A percentile compares a stretch with the other conserved stretches of the same genome.
These are phyloP conservation scores for Gynandropsis gynandra DNA, from an alignment of 345 rosid genomes.

Conservation along the genomic window DNA sequence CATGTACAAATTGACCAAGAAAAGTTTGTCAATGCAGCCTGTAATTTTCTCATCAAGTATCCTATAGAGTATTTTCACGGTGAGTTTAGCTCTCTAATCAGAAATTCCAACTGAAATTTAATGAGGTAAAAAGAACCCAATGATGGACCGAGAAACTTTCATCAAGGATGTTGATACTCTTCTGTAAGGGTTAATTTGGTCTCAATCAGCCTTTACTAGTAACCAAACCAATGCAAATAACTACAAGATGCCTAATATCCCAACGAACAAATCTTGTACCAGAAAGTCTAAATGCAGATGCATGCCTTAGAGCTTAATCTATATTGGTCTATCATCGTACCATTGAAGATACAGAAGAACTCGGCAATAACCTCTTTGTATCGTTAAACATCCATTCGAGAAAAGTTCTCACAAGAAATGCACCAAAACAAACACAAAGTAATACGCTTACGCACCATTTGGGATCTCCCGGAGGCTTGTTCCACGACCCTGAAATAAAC, in stretches of 20 bases:
- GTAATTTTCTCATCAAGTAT: conserved; percentile 10
- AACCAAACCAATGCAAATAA: not conserved
- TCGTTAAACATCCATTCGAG: not conserved
- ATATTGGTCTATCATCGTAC: not conserved
- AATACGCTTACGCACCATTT: conserved; percentile 42
- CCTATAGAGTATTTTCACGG: not conserved
- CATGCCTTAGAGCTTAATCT: not conserved
- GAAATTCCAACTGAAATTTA: conserved; percentile 8
- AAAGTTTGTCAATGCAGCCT: not conserved
- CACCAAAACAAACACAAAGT: conserved; percentile 6
- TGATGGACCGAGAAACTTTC: not conserved
- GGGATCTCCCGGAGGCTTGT: conserved; percentile 85
- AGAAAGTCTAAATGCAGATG: conserved; percentile 1
- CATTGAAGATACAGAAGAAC: not conserved
- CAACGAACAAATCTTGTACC: not conserved
- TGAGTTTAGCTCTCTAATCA: conserved; percentile 4
- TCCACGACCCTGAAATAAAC: conserved; percentile 69
- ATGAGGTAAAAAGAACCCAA: conserved; percentile 3
- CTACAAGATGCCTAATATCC: not conserved
- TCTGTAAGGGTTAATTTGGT: too few relatives aligned
- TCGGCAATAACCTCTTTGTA: conserved; percentile 2
- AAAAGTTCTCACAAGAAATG: not conserved
- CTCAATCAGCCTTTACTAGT: not conserved
- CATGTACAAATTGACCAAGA: conserved; percentile 4
- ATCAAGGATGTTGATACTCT: too few relatives aligned